phyloP scores from a whole-genome alignment of 2,329 filamentous ascomycete genomes.

The Clarireedia hainanense region DNA sequence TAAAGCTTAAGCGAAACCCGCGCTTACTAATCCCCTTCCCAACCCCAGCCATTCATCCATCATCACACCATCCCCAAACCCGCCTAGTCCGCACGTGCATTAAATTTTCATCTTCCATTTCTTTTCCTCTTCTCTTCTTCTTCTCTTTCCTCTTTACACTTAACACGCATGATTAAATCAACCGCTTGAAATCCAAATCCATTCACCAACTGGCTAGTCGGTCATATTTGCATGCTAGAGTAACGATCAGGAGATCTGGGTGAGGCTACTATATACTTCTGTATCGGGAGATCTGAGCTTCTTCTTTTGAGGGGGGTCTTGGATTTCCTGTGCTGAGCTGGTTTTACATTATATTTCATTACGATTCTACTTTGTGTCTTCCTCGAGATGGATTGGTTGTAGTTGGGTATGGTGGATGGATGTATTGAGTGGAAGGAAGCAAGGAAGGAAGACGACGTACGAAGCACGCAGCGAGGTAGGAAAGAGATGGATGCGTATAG shows the following conservation, averaged over 20 bases:
- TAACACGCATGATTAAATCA: constrained; percentile 25
- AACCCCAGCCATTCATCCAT: not conserved
- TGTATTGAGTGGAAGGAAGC: no score
- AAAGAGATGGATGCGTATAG: no score
- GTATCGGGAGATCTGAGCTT: not conserved
- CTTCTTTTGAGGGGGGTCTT: not conserved
- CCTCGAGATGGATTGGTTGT: no score
- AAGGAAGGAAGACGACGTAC: no score
- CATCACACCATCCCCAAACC: not conserved
- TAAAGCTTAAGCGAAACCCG: not conserved
- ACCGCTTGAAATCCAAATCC: constrained; percentile 17
- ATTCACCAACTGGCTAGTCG: constrained; percentile 22
- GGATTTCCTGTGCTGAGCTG: constrained; percentile 3
- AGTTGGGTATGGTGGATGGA: no score
- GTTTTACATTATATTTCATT: constrained; percentile 1
- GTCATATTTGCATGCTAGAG: constrained; percentile 28
- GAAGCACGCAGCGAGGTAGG: no score
- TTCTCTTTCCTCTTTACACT: constrained; percentile 17
- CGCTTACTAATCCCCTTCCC: not conserved
- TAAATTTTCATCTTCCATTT: not conserved
- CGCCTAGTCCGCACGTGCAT: not conserved
- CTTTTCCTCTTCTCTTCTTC: not conserved
- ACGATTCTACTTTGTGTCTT: no score
- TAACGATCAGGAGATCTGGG: constrained; percentile 10
- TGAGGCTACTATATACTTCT: not conserved